phyloP scores from a whole-genome alignment of 164 flowering plant genomes.

The Sedum album region DNA sequence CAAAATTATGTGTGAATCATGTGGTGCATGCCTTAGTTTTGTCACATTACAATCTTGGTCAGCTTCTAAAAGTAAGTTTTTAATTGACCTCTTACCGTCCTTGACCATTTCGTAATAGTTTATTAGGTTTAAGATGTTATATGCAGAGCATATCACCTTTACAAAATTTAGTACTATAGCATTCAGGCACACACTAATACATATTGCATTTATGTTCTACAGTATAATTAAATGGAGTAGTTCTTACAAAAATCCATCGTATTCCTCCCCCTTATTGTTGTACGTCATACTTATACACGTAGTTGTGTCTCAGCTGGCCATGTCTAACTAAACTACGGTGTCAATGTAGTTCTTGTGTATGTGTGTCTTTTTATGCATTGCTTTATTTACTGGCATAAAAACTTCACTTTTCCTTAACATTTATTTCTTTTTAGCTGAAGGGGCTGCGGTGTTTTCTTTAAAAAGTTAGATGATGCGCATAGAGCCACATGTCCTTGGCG shows the following conservation, averaged over 20 bases:
- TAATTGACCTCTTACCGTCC: neutral
- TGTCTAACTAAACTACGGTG: neutral
- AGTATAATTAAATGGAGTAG: neutral
- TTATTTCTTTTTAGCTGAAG: slow-evolving; percentile 43
- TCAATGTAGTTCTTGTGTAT: neutral
- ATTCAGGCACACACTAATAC: neutral
- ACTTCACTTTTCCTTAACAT: neutral
- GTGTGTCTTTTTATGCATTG: neutral
- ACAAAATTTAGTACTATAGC: neutral
- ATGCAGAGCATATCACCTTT: neutral
- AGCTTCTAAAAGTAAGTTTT: slow-evolving; percentile 50
- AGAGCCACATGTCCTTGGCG: slow-evolving; percentile 73
- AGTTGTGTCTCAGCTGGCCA: neutral
- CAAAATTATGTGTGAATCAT: slow-evolving; percentile 72
- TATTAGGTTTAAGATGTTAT: neutral
- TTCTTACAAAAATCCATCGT: neutral
- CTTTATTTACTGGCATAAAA: neutral
- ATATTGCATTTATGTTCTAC: neutral
- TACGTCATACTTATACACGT: neutral
- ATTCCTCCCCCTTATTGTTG: neutral
- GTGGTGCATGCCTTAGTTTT: slow-evolving; percentile 60
- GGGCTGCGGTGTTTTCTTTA: slow-evolving; percentile 64
- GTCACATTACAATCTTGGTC: slow-evolving; percentile 34
- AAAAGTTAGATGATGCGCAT: slow-evolving; percentile 73
- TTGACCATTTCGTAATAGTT: neutral